phyloP scores from a whole-genome alignment of 2,329 filamentous ascomycete species.

The Hyphodiscus sp. region DNA sequence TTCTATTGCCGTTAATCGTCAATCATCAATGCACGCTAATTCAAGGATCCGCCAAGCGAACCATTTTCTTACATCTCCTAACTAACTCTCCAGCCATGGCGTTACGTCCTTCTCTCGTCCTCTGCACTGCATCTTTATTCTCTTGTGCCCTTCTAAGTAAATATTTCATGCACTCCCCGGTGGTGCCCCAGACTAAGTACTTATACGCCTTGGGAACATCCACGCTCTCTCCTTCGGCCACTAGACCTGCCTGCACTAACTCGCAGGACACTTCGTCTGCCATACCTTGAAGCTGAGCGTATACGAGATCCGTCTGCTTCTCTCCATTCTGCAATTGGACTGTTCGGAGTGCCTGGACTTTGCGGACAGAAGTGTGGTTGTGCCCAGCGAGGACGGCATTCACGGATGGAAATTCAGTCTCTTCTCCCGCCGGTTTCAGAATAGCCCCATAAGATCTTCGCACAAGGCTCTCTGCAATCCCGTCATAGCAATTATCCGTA shows the following conservation, averaged over 20 bases:
- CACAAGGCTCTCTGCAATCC: constrained; percentile 61
- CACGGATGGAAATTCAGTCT: constrained; percentile 47
- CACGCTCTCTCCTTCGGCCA: constrained; percentile 32
- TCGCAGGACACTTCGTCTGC: constrained; percentile 82
- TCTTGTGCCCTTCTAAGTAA: constrained; percentile 62
- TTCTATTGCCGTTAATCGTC: neutral
- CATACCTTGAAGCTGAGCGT: constrained; percentile 90
- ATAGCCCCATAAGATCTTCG: constrained; percentile 52
- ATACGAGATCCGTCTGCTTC: constrained; percentile 42
- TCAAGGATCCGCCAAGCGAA: constrained; percentile 27
- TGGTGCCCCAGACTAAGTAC: constrained; percentile 64
- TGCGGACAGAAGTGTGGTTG: constrained; percentile 65
- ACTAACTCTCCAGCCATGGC: constrained; percentile 57
- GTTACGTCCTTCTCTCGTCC: constrained; percentile 54
- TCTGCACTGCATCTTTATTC: constrained; percentile 63
- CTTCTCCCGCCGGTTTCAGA: constrained; percentile 38
- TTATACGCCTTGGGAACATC: constrained; percentile 54
- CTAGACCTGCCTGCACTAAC: constrained; percentile 31
- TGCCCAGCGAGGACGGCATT: constrained; percentile 74
- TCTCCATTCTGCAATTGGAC: constrained; percentile 31
- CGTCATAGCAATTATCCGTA: constrained; percentile 68
- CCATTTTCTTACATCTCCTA: constrained; percentile 42
- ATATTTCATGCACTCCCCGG: constrained; percentile 75
- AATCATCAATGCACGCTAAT: neutral
- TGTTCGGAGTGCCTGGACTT: constrained; percentile 46